A percentile compares a stretch with the other conserved stretches of the same genome.
These are phyloP conservation scores for Quillaja saponaria DNA, from an alignment of 306 rosid genomes.

Conservation along the genomic window DNA sequence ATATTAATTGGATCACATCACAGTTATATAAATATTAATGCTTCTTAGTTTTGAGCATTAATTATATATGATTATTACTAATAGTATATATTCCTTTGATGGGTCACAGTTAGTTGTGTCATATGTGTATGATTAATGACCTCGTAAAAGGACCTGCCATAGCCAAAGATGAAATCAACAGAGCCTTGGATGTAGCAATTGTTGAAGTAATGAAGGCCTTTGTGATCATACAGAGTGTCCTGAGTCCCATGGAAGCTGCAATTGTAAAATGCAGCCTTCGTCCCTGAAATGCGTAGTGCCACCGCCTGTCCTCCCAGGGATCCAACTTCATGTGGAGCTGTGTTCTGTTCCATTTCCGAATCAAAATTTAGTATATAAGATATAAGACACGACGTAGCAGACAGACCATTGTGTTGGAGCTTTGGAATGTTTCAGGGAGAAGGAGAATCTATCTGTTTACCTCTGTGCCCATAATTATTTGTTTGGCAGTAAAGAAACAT, in stretches of 20 bases:
- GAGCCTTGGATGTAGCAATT: slow-evolving; percentile 73
- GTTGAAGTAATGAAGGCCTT: slow-evolving; percentile 71
- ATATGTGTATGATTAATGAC: too few species aligned
- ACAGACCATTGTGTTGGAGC: too few species aligned
- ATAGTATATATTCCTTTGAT: too few species aligned
- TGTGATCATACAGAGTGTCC: slow-evolving; percentile 75
- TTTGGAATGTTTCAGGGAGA: slow-evolving; percentile 14
- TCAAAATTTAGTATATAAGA: too few species aligned
- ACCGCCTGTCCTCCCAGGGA: slow-evolving; percentile 54
- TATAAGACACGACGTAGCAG: too few species aligned
- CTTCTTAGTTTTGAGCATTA: too few species aligned
- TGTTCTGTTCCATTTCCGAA: slow-evolving; percentile 59
- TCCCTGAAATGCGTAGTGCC: slow-evolving; percentile 66
- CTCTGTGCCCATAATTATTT: too few species aligned
- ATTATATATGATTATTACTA: too few species aligned
- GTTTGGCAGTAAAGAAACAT: too few species aligned
- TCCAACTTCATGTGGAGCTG: slow-evolving; percentile 50
- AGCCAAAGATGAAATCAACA: slow-evolving; percentile 75
- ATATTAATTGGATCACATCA: background rate
- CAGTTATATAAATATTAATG: too few species aligned
- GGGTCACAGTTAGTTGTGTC: too few species aligned
- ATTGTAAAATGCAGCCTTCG: slow-evolving; percentile 62
- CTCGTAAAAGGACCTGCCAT: slow-evolving; percentile 67
- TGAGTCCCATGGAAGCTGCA: slow-evolving; percentile 67
- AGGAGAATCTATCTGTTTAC: slow-evolving; percentile 1